These are phyloP conservation scores for Chenopodium formosanum DNA, from an alignment of 148 eudicot genomes.

Conservation along the genomic window DNA sequence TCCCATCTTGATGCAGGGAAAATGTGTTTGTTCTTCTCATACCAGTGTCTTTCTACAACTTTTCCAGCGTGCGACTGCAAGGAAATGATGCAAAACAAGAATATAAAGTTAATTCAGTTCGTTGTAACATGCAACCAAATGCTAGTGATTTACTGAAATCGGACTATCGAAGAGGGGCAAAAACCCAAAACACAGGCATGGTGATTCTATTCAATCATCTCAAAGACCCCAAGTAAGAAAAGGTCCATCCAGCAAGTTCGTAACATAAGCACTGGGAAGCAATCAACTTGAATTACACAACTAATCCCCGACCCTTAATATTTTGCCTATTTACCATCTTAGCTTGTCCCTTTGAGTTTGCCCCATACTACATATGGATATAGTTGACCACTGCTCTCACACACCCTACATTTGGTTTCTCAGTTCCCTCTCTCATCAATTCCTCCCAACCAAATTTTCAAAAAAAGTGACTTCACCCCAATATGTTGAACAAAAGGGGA, in stretches of 20 bases:
- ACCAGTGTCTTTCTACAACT: slow-evolving; percentile 99
- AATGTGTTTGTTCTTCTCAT: slow-evolving; percentile 97
- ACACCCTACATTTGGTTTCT: too few relatives aligned
- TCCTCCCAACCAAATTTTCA: too few relatives aligned
- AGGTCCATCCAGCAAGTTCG: not conserved
- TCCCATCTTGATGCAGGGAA: slow-evolving; percentile 99
- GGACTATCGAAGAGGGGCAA: not conserved
- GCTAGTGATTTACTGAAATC: not conserved
- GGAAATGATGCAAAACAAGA: slow-evolving; percentile 6
- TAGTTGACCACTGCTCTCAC: too few relatives aligned
- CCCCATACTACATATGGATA: too few relatives aligned
- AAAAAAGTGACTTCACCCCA: too few relatives aligned
- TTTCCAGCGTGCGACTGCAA: slow-evolving; percentile 97
- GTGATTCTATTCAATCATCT: not conserved
- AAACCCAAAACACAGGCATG: not conserved
- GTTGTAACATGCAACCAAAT: not conserved
- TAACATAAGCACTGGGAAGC: not conserved
- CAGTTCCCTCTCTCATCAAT: too few relatives aligned
- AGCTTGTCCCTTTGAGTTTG: too few relatives aligned
- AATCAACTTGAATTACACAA: not conserved
- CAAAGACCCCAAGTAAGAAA: not conserved
- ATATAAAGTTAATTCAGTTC: not conserved
- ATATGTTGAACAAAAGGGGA: too few relatives aligned
- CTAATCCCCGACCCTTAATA: too few relatives aligned
- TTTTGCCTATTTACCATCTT: too few relatives aligned